These are phyloP conservation scores for Talaromyces thailandensis DNA, from an alignment of 495 filamentous ascomycete species.

Conservation along the genomic window DNA sequence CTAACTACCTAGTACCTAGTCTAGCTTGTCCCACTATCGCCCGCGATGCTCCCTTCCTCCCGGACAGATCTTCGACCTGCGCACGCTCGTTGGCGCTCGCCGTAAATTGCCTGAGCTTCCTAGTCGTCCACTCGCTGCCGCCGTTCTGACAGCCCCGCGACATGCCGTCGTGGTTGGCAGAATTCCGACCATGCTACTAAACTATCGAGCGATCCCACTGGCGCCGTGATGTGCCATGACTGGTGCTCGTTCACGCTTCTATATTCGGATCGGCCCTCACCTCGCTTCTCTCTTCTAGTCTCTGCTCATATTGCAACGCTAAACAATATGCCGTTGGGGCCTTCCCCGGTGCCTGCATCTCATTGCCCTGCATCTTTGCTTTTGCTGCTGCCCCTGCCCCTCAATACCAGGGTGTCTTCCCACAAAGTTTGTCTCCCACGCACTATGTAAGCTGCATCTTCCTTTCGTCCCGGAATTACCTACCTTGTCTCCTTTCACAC, in stretches of 20 bases:
- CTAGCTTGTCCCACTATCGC: not conserved
- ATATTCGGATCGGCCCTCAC: slow-evolving; percentile 4
- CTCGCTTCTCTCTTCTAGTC: not conserved
- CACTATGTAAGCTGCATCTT: slow-evolving; percentile 8
- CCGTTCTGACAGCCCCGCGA: slow-evolving; percentile 2
- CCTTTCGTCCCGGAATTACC: not conserved
- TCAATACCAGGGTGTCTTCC: not conserved
- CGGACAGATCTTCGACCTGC: not conserved
- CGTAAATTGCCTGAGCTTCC: slow-evolving; percentile 2
- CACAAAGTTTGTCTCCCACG: not conserved
- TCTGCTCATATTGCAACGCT: not conserved
- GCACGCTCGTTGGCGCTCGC: slow-evolving; percentile 6
- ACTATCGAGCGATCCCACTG: not conserved
- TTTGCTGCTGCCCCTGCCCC: slow-evolving; percentile 6
- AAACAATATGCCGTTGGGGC: slow-evolving; percentile 2
- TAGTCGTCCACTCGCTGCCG: slow-evolving; percentile 1
- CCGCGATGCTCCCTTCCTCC: not conserved
- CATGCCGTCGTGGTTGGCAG: not conserved
- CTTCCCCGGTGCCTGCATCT: slow-evolving; percentile 8
- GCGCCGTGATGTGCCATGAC: not conserved
- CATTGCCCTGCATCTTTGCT: slow-evolving; percentile 1
- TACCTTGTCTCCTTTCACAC: slow-evolving; percentile 1
- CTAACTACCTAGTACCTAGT: not conserved
- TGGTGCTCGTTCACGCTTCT: not conserved
- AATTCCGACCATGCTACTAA: not conserved